A percentile compares a stretch with the other conserved stretches of the same genome.
Conservation (phyloP, 345 rosid species). For the Dipteronia dyeriana region DNA sequence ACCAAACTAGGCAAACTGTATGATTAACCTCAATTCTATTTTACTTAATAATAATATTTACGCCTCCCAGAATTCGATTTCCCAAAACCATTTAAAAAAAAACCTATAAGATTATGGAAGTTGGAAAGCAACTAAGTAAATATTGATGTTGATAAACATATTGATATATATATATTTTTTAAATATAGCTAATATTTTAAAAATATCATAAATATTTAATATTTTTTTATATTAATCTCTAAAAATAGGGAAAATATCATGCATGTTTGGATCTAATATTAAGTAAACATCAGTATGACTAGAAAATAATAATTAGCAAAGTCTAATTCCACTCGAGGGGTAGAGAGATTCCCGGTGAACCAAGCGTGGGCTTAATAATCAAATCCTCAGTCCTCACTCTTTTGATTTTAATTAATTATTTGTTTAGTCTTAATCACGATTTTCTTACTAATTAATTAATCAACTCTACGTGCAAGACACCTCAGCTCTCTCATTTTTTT, state of each 20-base stretch:
- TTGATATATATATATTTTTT: no score
- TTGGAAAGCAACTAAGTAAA: no score
- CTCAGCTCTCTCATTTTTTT: slow-evolving; percentile 42
- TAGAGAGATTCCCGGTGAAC: slow-evolving; percentile 85
- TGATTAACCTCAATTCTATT: background rate
- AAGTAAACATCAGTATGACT: no score
- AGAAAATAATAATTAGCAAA: slow-evolving; percentile 30
- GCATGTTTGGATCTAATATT: no score
- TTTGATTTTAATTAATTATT: slow-evolving; percentile 13
- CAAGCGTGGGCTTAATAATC: slow-evolving; percentile 67
- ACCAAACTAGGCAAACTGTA: slow-evolving; percentile 19
- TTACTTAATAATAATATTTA: background rate
- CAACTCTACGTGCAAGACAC: slow-evolving; percentile 57
- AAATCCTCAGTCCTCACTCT: slow-evolving; percentile 36
- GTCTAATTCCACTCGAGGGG: slow-evolving; percentile 47
- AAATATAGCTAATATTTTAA: no score
- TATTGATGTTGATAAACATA: no score
- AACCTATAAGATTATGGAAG: no score
- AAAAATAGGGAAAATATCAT: no score
- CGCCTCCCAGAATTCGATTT: slow-evolving; percentile 18
- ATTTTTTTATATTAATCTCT: no score
- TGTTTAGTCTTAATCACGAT: slow-evolving; percentile 26
- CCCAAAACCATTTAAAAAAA: background rate
- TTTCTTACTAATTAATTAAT: slow-evolving; percentile 27
- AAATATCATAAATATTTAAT: no score